Conservation (phyloP, 2,329 filamentous ascomycete species). For the Diaporthe helianthi region DNA sequence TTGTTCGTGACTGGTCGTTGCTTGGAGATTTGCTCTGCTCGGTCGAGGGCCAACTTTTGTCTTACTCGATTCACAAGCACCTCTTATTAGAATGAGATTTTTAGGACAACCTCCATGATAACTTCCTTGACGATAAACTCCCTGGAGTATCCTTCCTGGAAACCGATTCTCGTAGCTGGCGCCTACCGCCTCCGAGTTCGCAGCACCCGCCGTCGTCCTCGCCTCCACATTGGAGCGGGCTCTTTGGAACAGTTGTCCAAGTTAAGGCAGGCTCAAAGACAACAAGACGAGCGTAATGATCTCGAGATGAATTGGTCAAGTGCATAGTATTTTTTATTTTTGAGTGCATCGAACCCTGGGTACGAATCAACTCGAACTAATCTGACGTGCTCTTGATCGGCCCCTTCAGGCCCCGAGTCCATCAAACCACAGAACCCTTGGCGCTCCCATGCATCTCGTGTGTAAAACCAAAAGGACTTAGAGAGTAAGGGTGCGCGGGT, state of each 20-base stretch:
- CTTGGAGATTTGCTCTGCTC: not conserved
- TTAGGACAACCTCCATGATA: not conserved
- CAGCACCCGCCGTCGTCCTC: slow-evolving; percentile 91
- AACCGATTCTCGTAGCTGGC: not conserved
- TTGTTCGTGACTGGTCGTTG: not conserved
- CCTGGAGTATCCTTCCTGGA: not conserved
- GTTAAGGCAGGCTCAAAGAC: not conserved
- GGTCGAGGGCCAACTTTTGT: not conserved
- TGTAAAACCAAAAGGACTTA: not conserved
- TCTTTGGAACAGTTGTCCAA: slow-evolving; percentile 52
- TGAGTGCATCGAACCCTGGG: slow-evolving; percentile 24
- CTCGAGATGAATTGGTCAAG: slow-evolving; percentile 18
- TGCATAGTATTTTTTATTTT: slow-evolving; percentile 33
- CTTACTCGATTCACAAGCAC: not conserved
- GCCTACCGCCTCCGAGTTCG: slow-evolving; percentile 81
- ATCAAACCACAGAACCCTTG: slow-evolving; percentile 28
- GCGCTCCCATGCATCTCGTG: slow-evolving; percentile 11
- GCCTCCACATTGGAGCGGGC: slow-evolving; percentile 87
- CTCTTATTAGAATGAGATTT: not conserved
- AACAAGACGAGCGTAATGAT: not conserved
- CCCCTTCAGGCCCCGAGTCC: slow-evolving; percentile 22
- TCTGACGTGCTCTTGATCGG: slow-evolving; percentile 26
- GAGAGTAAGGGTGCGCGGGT: not conserved
- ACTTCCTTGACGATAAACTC: not conserved
- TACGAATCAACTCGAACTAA: slow-evolving; percentile 21